These are phyloP conservation scores for Litchi chinensis DNA, from an alignment of 345 rosid genomes.

Conservation along the genomic window DNA sequence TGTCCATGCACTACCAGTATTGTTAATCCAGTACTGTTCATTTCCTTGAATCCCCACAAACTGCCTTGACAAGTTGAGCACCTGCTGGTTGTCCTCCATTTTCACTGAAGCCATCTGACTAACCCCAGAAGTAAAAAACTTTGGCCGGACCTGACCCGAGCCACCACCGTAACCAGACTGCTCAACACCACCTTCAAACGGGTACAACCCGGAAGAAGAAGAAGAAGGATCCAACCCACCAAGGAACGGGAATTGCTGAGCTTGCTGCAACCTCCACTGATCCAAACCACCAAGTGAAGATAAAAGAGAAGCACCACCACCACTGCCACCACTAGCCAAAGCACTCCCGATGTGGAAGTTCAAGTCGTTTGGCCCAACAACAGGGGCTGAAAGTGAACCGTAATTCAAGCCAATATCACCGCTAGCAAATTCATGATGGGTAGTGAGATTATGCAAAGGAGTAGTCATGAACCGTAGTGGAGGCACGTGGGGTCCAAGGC, in stretches of 20 bases:
- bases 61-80: constrained; percentile 55
- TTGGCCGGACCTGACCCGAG: constrained; percentile 40
- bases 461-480: constrained; percentile 48
- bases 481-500: constrained; percentile 47
- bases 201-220: constrained; percentile 37
- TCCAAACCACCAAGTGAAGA: constrained; percentile 44
- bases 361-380: constrained; percentile 44
- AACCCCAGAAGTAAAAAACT: constrained; percentile 30
- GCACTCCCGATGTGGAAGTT: constrained; percentile 42
- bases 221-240: constrained; percentile 55
- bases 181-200: constrained; percentile 49
- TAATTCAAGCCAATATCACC: constrained; percentile 51
- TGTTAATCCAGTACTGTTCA: constrained; percentile 46
- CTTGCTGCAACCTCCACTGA: constrained; percentile 56
- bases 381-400: constrained; percentile 34
- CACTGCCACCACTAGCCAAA: constrained; percentile 27
- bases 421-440: constrained; percentile 26
- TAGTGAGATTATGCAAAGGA: constrained; percentile 48
- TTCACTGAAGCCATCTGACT: constrained; percentile 57
- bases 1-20: constrained; percentile 42
- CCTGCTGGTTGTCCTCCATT: constrained; percentile 55
- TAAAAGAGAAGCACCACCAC: constrained; percentile 37
- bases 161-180: constrained; percentile 33
- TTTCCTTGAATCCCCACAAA: constrained; percentile 47
- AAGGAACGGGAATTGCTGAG: constrained; percentile 48